phyloP scores from a whole-genome alignment of 2,329 filamentous ascomycete genomes.

The Epichloe brachyelytri region DNA sequence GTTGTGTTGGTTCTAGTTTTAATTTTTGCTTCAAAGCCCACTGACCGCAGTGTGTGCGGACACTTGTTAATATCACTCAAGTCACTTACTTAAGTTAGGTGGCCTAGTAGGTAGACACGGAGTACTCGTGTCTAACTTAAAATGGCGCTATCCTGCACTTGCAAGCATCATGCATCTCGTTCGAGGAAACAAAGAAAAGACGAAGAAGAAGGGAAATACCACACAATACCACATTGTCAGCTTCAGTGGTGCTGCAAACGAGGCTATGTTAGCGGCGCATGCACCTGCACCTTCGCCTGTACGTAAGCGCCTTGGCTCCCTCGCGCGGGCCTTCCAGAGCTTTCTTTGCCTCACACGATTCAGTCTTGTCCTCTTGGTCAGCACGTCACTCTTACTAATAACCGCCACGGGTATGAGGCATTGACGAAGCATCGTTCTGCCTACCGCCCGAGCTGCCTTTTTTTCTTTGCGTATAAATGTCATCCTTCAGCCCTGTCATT shows the following conservation, averaged over 20 bases:
- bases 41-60: background rate
- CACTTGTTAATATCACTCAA: no score
- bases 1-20: background rate
- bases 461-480: background rate
- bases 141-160: no score
- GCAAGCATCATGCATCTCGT: no score
- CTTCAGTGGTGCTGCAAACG: background rate
- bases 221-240: background rate
- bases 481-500: background rate
- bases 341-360: slow-evolving; percentile 2
- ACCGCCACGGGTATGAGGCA: background rate
- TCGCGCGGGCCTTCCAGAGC: slow-evolving; percentile 5
- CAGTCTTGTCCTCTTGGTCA: background rate
- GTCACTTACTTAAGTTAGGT: no score
- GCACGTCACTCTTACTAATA: background rate
- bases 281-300: background rate
- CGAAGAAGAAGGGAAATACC: no score
- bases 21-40: background rate
- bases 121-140: no score
- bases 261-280: background rate
- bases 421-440: slow-evolving; percentile 7
- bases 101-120: no score
- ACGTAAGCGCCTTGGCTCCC: slow-evolving; percentile 4
- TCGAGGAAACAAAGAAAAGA: no score
- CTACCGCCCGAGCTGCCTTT: background rate